Evolutionary conservation across 768 basidiomycete genomes (phyloP), one percentile per base, ranked within the genome.

Genomic region (Leccinellum albellum): DNA sequence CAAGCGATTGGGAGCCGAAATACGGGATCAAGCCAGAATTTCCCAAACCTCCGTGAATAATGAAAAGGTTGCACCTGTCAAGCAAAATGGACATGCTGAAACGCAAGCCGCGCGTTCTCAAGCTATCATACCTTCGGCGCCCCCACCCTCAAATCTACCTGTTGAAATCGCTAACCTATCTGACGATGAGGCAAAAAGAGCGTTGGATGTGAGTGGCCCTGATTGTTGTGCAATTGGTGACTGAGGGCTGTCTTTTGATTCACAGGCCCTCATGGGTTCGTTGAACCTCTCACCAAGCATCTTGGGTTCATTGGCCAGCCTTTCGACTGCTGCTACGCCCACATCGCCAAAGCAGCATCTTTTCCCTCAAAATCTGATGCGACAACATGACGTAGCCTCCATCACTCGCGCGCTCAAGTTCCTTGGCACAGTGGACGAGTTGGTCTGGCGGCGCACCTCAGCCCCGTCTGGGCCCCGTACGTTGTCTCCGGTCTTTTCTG

Each of bases 361-460:
- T 10, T 46, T 21, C 21, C 42, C 53, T 53, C 37, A 1, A 3
- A 42, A 14, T 23, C 52, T 23, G 2, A 24, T 46, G 21, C 53
- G 47, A 37, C 57, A 65, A 49, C 52, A 60, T 14, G 66, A 68
- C 42, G 21, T 65, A 0, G 51, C 61, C 12, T 64, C 72, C 8
- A 56, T 73, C 45, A 28, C 42, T 17, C 63, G 63, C 7, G 56
- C 70, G 1, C 17, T 73, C 52, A 58, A 62, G 47, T 73, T 72
- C 32, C 54, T 73, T 20, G 54, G 56, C 3, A 29, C 57, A 6
- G 59, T 70, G 6, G 71, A 71, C 46, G 68, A 71, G 42, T 53
- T 73, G 1, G 61, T 71, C 12, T 71, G 70, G 70, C 64, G 62
- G 31, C 60, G 70, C 8, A 49, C 58, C 24, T 56, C 62, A 23